Conservation (phyloP, 2,329 filamentous ascomycete genomes). For the Phaeosphaeriaceae sp. region DNA sequence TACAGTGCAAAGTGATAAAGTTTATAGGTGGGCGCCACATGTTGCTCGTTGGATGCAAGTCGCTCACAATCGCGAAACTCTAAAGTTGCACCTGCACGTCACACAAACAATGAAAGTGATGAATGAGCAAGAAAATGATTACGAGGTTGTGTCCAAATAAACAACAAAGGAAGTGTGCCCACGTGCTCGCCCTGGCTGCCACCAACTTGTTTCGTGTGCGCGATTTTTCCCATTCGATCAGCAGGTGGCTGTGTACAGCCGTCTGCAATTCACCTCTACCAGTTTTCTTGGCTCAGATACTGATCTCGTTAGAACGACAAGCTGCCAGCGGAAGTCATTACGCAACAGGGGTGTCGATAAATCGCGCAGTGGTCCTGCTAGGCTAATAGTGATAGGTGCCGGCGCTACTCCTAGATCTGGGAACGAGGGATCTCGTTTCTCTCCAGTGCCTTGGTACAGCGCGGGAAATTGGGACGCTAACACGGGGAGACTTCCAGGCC, state of each 20-base stretch:
- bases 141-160: neutral
- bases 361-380: neutral
- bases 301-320: neutral
- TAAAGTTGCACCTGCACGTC: neutral
- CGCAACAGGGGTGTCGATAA: neutral
- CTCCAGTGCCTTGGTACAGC: neutral
- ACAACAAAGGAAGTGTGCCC: neutral
- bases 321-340: neutral
- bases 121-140: neutral
- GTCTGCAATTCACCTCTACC: neutral
- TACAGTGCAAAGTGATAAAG: slow-evolving; percentile 32
- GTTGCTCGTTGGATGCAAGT: neutral
- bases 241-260: neutral
- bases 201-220: neutral
- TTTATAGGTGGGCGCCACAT: slow-evolving; percentile 31
- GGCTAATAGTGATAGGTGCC: neutral
- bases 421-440: neutral
- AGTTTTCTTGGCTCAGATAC: neutral
- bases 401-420: neutral
- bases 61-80: neutral
- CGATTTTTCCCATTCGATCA: neutral
- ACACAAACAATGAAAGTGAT: neutral
- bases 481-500: neutral
- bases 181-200: neutral
- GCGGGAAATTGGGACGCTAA: neutral